A percentile compares a stretch with the other conserved stretches of the same genome.
These are phyloP conservation scores for Arthrobotrys musiformis DNA, from an alignment of 2,329 filamentous ascomycete genomes.

Conservation along the genomic window DNA sequence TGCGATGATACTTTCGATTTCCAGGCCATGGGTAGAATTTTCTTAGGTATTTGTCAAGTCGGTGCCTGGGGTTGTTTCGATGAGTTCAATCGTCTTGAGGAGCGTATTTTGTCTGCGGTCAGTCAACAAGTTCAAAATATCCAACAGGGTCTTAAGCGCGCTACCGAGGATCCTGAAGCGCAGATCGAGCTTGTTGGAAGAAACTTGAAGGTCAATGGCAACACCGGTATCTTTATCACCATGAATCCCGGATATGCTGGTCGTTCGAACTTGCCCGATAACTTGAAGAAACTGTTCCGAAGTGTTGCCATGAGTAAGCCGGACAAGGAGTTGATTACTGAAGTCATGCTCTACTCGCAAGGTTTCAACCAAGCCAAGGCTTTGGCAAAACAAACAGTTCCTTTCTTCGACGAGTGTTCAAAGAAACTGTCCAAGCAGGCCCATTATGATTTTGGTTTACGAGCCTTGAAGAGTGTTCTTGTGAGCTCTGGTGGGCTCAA, in stretches of 20 bases:
- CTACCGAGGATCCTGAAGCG: conserved; percentile 80
- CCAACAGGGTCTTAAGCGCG: conserved; percentile 90
- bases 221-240: conserved; percentile 99
- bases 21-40: conserved; percentile 99
- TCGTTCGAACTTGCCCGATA: conserved; percentile 96
- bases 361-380: conserved; percentile 97
- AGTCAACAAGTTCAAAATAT: conserved; percentile 99
- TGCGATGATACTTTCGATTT: conserved; percentile 99
- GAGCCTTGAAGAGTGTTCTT: conserved; percentile 97
- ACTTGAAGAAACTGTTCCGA: conserved; percentile 98
- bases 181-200: conserved; percentile 95
- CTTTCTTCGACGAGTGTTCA: conserved; percentile 95
- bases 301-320: conserved; percentile 99
- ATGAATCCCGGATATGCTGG: conserved; percentile 99
- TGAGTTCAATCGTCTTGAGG: conserved; percentile 98
- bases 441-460: conserved; percentile 98
- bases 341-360: conserved; percentile 99
- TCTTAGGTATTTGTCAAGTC: conserved; percentile 98
- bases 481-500: conserved; percentile 97
- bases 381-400: conserved; percentile 93
- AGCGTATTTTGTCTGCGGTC: conserved; percentile 95
- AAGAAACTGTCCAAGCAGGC: conserved; percentile 89
- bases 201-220: conserved; percentile 85
- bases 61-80: conserved; percentile 99
- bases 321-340: conserved; percentile 98